Conservation (phyloP, 371 early-diverging fungal species). For the Haplosporangium sp. region DNA sequence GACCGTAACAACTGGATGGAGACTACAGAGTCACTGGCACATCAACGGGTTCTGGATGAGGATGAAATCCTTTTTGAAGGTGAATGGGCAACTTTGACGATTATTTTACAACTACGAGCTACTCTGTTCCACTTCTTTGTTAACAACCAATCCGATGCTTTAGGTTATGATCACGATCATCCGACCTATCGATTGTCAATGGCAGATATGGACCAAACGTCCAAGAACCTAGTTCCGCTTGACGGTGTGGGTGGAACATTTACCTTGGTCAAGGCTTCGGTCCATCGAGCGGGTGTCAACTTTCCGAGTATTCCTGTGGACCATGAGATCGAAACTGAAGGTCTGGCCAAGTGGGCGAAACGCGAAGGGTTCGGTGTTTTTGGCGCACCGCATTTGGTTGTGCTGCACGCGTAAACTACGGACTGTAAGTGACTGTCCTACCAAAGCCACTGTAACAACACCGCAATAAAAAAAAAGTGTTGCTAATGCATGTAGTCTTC, state of each 20-base stretch:
- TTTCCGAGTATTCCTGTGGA: conserved; percentile 71
- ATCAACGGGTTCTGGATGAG: conserved; percentile 64
- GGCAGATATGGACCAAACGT: conserved; percentile 56
- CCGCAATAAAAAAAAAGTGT: conserved; percentile 7
- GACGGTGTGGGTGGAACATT: conserved; percentile 79
- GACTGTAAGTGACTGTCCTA: neutral
- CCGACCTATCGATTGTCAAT: conserved; percentile 58
- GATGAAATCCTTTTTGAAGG: conserved; percentile 60
- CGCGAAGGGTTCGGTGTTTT: conserved; percentile 70
- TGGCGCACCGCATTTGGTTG: conserved; percentile 68
- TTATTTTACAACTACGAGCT: neutral
- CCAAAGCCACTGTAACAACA: neutral
- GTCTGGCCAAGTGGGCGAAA: conserved; percentile 79
- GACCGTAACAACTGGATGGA: conserved; percentile 81
- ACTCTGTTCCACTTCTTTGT: neutral
- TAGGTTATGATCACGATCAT: conserved; percentile 33
- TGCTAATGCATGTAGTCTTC: neutral
- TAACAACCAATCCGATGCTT: conserved; percentile 1
- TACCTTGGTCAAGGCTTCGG: conserved; percentile 71
- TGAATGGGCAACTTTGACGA: neutral
- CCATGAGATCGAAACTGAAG: conserved; percentile 80
- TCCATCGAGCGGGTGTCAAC: conserved; percentile 74
- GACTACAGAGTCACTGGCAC: conserved; percentile 63
- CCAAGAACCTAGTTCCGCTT: conserved; percentile 57
- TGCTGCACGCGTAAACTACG: conserved; percentile 57